phyloP scores from a whole-genome alignment of 2,329 filamentous ascomycete species.

The Diaporthe citriasiana region DNA sequence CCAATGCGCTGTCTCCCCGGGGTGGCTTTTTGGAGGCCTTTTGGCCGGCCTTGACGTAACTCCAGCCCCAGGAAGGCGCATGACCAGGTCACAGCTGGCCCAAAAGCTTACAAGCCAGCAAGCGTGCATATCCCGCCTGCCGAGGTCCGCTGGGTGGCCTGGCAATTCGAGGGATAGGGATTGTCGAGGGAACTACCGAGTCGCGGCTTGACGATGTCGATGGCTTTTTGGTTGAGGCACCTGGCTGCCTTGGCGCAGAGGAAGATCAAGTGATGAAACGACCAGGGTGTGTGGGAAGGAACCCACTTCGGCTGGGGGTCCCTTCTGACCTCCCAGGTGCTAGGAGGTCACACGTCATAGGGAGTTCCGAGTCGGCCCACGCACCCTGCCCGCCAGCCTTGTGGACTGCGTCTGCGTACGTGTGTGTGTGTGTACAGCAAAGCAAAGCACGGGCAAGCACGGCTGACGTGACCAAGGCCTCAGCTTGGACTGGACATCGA shows the following conservation, averaged over 20 bases:
- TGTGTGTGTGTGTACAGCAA: background rate
- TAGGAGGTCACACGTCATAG: conserved; percentile 24
- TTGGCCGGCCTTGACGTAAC: conserved; percentile 28
- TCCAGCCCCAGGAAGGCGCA: conserved; percentile 27
- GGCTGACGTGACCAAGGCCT: conserved; percentile 26
- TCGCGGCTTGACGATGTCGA: conserved; percentile 4
- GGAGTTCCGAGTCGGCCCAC: conserved; percentile 11
- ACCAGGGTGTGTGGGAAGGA: conserved; percentile 8
- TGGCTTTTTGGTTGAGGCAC: background rate
- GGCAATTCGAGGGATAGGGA: background rate
- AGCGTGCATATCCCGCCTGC: conserved; percentile 33
- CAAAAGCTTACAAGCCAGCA: conserved; percentile 31
- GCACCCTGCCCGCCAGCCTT: background rate
- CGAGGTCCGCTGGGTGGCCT: conserved; percentile 8
- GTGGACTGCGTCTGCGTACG: conserved; percentile 3
- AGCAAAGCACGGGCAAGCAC: conserved; percentile 7
- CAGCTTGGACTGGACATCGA: conserved; percentile 23
- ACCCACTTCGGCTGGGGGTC: conserved; percentile 20
- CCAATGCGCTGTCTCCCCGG: conserved; percentile 9
- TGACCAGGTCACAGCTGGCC: conserved; percentile 37
- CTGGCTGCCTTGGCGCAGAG: background rate
- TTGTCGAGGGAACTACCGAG: background rate
- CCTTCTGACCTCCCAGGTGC: conserved; percentile 10
- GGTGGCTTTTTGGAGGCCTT: background rate
- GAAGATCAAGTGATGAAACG: conserved; percentile 34